Conservation (phyloP, 2,329 filamentous ascomycete genomes). For the Aulographum hederae region DNA sequence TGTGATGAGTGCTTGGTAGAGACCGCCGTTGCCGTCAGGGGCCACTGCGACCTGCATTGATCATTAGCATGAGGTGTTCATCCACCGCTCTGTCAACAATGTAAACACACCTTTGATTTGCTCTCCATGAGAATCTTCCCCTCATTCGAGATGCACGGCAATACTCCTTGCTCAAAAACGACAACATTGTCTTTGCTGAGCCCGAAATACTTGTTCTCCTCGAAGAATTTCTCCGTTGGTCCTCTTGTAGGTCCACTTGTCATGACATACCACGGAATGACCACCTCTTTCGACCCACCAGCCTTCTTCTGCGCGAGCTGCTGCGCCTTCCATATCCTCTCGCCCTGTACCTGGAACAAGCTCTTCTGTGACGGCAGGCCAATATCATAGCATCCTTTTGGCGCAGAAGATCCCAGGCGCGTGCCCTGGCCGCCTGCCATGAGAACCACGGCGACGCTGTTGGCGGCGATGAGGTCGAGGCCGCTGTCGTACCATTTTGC, state of each 20-base stretch:
- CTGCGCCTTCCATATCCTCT: slow-evolving; percentile 79
- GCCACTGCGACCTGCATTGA: slow-evolving; percentile 57
- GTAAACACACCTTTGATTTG: slow-evolving; percentile 75
- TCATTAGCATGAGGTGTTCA: slow-evolving; percentile 1
- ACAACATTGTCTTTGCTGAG: slow-evolving; percentile 68
- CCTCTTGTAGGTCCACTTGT: slow-evolving; percentile 85
- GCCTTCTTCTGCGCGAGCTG: slow-evolving; percentile 56
- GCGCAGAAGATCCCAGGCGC: slow-evolving; percentile 78
- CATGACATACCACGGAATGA: slow-evolving; percentile 98
- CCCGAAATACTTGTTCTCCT: slow-evolving; percentile 80
- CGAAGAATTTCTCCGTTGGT: slow-evolving; percentile 87
- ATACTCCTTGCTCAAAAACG: slow-evolving; percentile 91
- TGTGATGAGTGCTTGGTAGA: slow-evolving; percentile 79
- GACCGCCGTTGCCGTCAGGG: slow-evolving; percentile 89
- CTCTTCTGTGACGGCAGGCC: slow-evolving; percentile 84
- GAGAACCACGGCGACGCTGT: slow-evolving; percentile 68
- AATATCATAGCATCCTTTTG: slow-evolving; percentile 96
- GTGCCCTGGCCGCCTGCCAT: slow-evolving; percentile 98
- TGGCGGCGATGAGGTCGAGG: slow-evolving; percentile 45
- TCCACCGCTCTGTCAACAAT: slow-evolving; percentile 21
- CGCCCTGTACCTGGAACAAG: slow-evolving; percentile 92
- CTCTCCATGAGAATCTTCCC: slow-evolving; percentile 90
- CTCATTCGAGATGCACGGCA: slow-evolving; percentile 93
- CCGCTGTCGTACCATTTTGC: slow-evolving; percentile 66
- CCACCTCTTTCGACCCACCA: slow-evolving; percentile 39